Conservation (phyloP, 129 eudicot species). For the Erigeron canadensis region DNA sequence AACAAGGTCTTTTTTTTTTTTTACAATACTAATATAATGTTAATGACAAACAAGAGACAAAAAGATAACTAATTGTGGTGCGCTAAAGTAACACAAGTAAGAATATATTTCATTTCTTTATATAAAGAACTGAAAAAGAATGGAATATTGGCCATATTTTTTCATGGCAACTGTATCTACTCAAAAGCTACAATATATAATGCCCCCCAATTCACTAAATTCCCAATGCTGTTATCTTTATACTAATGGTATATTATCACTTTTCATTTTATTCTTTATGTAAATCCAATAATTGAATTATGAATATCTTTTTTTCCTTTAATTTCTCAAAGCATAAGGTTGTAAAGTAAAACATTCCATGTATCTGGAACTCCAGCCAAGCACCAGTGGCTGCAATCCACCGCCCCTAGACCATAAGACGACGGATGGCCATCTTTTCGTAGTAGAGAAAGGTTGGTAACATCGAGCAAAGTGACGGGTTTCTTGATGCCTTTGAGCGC, state of each 20-base stretch:
- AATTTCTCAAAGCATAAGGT: conserved; percentile 42
- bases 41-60: no score
- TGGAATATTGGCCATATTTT: conserved; percentile 28
- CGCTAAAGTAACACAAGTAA: not conserved
- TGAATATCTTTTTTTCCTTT: not conserved
- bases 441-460: conserved; percentile 64
- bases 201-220: not conserved
- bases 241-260: conserved; percentile 16
- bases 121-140: conserved; percentile 15
- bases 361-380: conserved; percentile 89
- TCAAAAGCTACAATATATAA: conserved; percentile 28
- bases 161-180: conserved; percentile 23
- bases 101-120: conserved; percentile 22
- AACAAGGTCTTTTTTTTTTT: not conserved
- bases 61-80: not conserved
- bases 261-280: conserved; percentile 21
- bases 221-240: not conserved
- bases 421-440: conserved; percentile 93
- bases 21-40: no score
- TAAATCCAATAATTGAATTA: conserved; percentile 32
- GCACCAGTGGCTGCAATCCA: conserved; percentile 99
- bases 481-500: conserved; percentile 55
- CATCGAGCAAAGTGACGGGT: conserved; percentile 63
- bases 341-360: conserved; percentile 80
- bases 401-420: conserved; percentile 51